phyloP scores from a whole-genome alignment of 2,329 filamentous ascomycete species.

The Phyllosticta capitalensis region DNA sequence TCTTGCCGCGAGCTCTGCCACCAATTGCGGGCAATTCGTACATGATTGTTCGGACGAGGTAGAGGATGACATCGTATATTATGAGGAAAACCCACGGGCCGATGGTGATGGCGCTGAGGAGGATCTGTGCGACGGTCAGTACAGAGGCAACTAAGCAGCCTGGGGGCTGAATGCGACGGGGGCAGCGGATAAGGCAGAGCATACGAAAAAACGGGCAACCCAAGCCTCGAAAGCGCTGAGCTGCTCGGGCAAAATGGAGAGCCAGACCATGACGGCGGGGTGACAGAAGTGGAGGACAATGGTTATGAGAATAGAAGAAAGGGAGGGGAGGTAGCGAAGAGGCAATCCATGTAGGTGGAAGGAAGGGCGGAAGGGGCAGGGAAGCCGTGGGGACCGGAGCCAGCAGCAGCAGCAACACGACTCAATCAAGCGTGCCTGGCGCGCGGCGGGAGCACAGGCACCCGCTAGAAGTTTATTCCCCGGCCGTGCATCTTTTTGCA shows the following conservation, averaged over 20 bases:
- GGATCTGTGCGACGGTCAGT: slow-evolving; percentile 35
- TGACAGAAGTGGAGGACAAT: background rate
- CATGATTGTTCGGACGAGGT: slow-evolving; percentile 47
- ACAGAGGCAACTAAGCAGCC: background rate
- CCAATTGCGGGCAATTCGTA: slow-evolving; percentile 53
- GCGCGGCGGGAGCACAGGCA: background rate
- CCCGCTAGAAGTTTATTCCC: too few species aligned
- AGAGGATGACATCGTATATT: slow-evolving; percentile 54
- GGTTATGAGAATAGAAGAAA: background rate
- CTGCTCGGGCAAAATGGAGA: slow-evolving; percentile 53
- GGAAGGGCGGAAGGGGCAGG: slow-evolving; percentile 6
- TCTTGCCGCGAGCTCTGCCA: slow-evolving; percentile 50
- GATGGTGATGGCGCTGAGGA: slow-evolving; percentile 51
- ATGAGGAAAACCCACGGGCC: slow-evolving; percentile 54
- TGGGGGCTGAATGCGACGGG: slow-evolving; percentile 2
- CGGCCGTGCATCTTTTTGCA: too few species aligned
- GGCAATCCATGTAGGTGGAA: slow-evolving; percentile 1
- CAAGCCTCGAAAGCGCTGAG: slow-evolving; percentile 52
- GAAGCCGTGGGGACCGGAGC: background rate
- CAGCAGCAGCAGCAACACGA: background rate
- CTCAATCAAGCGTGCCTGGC: background rate
- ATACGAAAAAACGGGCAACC: slow-evolving; percentile 53
- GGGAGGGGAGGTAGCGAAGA: slow-evolving; percentile 1
- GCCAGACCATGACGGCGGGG: slow-evolving; percentile 46
- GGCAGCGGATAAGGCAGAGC: slow-evolving; percentile 17